Evolutionary conservation across 2,329 filamentous ascomycete species (phyloP).

Genomic region (Alternaria panax): DNA sequence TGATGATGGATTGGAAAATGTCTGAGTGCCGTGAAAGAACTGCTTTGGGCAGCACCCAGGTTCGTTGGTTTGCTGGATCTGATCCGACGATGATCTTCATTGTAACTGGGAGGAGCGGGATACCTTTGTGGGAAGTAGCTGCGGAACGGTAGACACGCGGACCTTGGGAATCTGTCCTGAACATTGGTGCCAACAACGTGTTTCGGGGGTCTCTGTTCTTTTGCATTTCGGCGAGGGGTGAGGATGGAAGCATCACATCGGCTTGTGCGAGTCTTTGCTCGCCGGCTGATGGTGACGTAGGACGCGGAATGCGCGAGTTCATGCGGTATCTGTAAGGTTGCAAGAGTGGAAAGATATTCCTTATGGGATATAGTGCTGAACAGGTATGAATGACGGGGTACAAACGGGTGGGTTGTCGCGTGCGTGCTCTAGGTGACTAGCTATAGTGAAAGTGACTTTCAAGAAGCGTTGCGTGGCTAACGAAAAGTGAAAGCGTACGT

Average conservation of each 20-base stretch:
- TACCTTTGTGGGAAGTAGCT: neutral
- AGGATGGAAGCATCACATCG: slow-evolving; percentile 7
- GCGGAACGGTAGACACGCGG: neutral
- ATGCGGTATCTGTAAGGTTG: neutral
- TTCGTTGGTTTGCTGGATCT: slow-evolving; percentile 5
- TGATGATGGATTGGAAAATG: slow-evolving; percentile 7
- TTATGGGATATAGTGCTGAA: neutral
- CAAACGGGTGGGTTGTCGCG: slow-evolving; percentile 10
- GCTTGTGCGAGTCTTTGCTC: neutral
- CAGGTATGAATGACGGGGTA: neutral
- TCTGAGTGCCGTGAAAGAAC: slow-evolving; percentile 16
- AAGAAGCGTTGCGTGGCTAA: neutral
- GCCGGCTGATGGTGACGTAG: neutral
- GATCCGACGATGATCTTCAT: slow-evolving; percentile 15
- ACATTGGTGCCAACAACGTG: neutral
- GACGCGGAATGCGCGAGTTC: neutral
- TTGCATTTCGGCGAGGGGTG: neutral
- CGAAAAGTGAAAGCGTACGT: neutral
- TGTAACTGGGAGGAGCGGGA: neutral
- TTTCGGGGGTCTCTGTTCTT: neutral
- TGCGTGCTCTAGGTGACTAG: neutral
- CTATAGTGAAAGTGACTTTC: neutral
- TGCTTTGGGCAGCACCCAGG: slow-evolving; percentile 15
- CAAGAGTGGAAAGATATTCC: neutral
- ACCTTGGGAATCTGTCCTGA: neutral